Evolutionary conservation across 352 stramenopile species (phyloP).

Genomic region (Pelagophyceae sp.): DNA sequence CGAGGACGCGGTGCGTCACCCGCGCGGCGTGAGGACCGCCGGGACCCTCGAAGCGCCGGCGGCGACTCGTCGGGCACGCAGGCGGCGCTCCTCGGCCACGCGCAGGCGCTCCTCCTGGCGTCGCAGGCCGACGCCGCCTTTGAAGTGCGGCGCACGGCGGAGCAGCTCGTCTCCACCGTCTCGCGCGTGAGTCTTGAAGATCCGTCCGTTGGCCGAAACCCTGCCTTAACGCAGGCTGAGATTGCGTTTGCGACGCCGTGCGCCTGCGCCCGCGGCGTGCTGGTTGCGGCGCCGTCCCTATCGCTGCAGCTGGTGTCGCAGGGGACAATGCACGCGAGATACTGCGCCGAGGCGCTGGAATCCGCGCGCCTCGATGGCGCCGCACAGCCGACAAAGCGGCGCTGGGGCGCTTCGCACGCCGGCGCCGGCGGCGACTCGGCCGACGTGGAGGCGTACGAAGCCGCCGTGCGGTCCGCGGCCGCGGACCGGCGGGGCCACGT

Average conservation of each 20-base stretch:
- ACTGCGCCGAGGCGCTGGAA: background rate
- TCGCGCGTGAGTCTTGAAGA: too few relatives aligned
- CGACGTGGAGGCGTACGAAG: background rate
- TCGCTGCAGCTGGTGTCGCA: background rate
- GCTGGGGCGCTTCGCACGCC: background rate
- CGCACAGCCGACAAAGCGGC: background rate
- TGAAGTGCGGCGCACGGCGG: background rate
- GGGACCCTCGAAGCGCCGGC: too few relatives aligned
- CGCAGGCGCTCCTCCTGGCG: background rate
- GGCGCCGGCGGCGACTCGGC: constrained; percentile 12
- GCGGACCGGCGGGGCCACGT: background rate
- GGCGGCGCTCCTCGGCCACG: background rate
- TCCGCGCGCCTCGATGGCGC: background rate
- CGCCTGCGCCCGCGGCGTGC: background rate
- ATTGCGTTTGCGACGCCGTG: background rate
- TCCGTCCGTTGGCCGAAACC: too few relatives aligned
- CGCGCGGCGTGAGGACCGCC: too few relatives aligned
- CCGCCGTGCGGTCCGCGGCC: background rate
- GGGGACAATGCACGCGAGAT: background rate
- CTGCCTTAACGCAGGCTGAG: too few relatives aligned
- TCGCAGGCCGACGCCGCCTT: background rate
- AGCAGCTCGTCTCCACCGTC: background rate
- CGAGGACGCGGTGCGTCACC: too few relatives aligned
- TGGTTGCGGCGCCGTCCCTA: background rate
- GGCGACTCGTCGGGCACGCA: background rate